Base-by-base conservation (phyloP, 2,329 filamentous ascomycete species). In the Colletotrichum destructivum region DNA sequence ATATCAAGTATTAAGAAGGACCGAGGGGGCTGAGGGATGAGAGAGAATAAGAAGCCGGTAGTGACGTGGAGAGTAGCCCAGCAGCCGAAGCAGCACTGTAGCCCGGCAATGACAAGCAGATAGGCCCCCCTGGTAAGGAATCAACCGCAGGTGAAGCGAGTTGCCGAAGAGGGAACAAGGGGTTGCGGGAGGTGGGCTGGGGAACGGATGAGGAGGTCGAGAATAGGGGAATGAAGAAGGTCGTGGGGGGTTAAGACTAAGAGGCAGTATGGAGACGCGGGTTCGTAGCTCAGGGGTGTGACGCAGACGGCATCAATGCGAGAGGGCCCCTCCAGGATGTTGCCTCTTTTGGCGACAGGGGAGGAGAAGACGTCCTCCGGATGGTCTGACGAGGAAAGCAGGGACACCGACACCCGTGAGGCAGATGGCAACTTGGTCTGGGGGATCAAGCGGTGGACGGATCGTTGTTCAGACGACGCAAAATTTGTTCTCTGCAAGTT, bases 231-330 rank as follows among this genome's bases (percentile, higher is more conserved):
- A 38, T 38, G 49, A 57, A 44, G 18, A 46, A 54, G 60, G 23
- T 49, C 46, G 12, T 16, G 64, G 49, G 44, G 62, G 42, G 51
- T 54, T 57, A 38, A 65, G 52, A 47, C 21, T 47, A 47, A 65
- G 52, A 38, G 38, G 62, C 49, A 59, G 47, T 42, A 54, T 66
- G 62, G 56, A 61, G 61, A 71, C 71, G 61, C 47, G 66, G 55
- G 56, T 55, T 70, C 15, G 38, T 42, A 23, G 35, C 40, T 51
- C 60, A 60, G 42, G 70, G 60, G 66, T 56, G 54, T 70, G 56
- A 72, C 66, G 61, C 70, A 72, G 47, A 59, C 31, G 55, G 49
- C 54, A 72, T 72, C 70, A 72, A 72, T 72, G 70, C 70, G 66
- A 72, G 26, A 31, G 38, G 38, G 18, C 35, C 11, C 26, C 38